phyloP scores from a whole-genome alignment of 2,329 filamentous ascomycete species.

The Talaromyces islandicus region DNA sequence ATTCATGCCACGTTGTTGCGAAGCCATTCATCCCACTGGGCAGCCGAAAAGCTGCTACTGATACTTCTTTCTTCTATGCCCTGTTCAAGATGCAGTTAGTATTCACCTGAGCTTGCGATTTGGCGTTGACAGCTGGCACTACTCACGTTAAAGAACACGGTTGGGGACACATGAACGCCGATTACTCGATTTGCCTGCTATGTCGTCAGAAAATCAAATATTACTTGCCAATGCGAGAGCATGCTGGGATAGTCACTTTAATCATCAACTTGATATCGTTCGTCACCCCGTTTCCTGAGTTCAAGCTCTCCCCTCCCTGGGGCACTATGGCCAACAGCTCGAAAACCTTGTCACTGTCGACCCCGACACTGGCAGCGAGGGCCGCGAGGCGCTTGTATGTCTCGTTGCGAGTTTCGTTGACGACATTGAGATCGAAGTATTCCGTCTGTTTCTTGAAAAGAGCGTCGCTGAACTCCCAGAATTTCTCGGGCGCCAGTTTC shows the following conservation, averaged over 20 bases:
- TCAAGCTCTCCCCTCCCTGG: conserved; percentile 61
- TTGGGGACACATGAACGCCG: conserved; percentile 86
- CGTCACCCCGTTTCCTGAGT: conserved; percentile 75
- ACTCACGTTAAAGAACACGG: conserved; percentile 71
- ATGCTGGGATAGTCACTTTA: conserved; percentile 50
- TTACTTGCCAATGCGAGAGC: not conserved
- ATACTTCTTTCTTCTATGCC: conserved; percentile 72
- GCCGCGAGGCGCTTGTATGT: conserved; percentile 76
- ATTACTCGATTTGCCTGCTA: conserved; percentile 57
- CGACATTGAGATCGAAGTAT: conserved; percentile 80
- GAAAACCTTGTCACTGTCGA: conserved; percentile 67
- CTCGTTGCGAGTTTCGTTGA: conserved; percentile 75
- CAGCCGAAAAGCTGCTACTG: conserved; percentile 68
- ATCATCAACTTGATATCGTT: conserved; percentile 78
- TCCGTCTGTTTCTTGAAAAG: conserved; percentile 65
- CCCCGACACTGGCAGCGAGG: conserved; percentile 61
- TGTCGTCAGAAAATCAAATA: not conserved
- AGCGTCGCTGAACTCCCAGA: conserved; percentile 70
- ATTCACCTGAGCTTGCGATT: not conserved
- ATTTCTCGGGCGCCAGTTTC: conserved; percentile 61
- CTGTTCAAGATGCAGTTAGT: conserved; percentile 24
- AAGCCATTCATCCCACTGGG: conserved; percentile 84
- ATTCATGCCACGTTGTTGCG: conserved; percentile 55
- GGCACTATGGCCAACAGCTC: conserved; percentile 63
- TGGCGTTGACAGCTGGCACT: not conserved